Conservation (phyloP, 805 yeast genomes). For the Debaryomyces prosopidis region DNA sequence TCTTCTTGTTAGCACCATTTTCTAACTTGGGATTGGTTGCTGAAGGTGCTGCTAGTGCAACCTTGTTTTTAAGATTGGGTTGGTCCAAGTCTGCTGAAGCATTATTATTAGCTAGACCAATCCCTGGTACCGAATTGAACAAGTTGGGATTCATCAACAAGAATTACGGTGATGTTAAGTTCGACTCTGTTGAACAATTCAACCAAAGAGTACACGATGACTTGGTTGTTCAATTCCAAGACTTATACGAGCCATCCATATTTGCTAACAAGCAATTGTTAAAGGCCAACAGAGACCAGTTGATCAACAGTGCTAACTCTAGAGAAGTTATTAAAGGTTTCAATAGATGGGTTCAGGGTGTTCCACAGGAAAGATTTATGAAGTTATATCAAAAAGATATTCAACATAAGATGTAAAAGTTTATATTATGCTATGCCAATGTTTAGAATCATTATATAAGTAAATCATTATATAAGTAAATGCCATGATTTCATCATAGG, state of each 20-base stretch:
- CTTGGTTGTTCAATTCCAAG: slow-evolving; percentile 32
- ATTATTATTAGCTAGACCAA: slow-evolving; percentile 65
- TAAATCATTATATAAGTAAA: background rate
- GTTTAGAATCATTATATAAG: background rate
- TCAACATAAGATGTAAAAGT: slow-evolving; percentile 56
- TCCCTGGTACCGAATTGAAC: slow-evolving; percentile 56
- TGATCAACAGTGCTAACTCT: slow-evolving; percentile 52
- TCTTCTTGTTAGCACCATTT: slow-evolving; percentile 71
- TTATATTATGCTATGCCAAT: background rate
- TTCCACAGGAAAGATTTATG: slow-evolving; percentile 68
- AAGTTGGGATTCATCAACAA: slow-evolving; percentile 63
- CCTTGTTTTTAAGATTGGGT: slow-evolving; percentile 71
- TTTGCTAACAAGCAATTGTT: slow-evolving; percentile 42
- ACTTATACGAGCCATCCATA: slow-evolving; percentile 46
- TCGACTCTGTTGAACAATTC: slow-evolving; percentile 38
- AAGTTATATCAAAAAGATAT: slow-evolving; percentile 53
- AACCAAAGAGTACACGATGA: slow-evolving; percentile 40
- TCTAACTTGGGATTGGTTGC: slow-evolving; percentile 79
- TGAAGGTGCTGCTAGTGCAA: slow-evolving; percentile 75
- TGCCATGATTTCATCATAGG: too few species aligned
- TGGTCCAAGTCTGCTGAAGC: slow-evolving; percentile 73
- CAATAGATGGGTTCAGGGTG: slow-evolving; percentile 67
- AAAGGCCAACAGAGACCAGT: slow-evolving; percentile 37
- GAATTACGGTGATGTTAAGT: slow-evolving; percentile 44
- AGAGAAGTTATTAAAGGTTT: slow-evolving; percentile 71